phyloP scores from a whole-genome alignment of 441 rosid genomes.

The Rhodomyrtus psidioides region DNA sequence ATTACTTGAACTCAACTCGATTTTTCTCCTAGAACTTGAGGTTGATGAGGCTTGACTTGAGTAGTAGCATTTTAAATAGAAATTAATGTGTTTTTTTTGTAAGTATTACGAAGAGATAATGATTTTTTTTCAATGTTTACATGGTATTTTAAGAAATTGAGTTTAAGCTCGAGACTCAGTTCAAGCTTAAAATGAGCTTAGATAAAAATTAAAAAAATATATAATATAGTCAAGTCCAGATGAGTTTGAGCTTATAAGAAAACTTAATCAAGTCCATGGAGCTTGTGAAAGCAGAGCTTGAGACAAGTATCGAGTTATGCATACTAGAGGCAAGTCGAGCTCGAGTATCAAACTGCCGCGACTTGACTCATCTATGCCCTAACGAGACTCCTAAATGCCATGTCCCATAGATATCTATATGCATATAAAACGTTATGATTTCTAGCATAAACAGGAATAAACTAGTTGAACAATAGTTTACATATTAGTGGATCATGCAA shows the following conservation, averaged over 20 bases:
- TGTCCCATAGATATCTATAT: background rate
- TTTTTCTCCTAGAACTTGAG: background rate
- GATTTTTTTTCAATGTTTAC: background rate
- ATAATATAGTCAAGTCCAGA: background rate
- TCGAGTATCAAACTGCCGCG: background rate
- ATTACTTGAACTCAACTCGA: background rate
- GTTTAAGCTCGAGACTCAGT: background rate
- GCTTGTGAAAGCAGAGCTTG: background rate
- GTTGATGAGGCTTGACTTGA: background rate
- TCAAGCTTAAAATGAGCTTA: background rate
- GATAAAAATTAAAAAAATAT: background rate
- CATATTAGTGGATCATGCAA: background rate
- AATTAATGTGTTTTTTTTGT: background rate
- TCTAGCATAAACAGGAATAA: background rate
- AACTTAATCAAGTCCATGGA: background rate
- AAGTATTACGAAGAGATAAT: background rate
- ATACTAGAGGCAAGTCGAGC: background rate
- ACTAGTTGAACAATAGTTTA: background rate
- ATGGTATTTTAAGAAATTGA: background rate
- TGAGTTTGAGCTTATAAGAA: background rate
- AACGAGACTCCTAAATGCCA: background rate
- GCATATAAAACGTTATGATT: background rate
- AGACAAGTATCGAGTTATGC: background rate
- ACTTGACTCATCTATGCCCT: background rate
- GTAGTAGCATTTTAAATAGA: background rate